phyloP scores from a whole-genome alignment of 306 rosid genomes.

The Quercus aquifolioides region DNA sequence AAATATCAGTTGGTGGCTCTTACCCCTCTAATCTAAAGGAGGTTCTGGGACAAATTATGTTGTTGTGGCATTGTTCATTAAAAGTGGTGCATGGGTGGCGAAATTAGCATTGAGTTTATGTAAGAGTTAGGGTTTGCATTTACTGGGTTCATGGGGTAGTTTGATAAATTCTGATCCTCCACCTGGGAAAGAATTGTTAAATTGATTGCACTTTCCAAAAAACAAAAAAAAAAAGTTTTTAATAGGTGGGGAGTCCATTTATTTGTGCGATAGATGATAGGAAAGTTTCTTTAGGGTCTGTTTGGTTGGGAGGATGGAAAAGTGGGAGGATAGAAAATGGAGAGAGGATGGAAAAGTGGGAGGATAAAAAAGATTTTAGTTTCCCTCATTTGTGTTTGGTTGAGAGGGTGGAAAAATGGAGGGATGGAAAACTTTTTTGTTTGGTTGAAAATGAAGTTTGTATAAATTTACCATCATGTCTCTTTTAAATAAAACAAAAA shows the following conservation, averaged over 20 bases:
- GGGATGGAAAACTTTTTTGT: too few relatives aligned
- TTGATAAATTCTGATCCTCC: not conserved
- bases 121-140: not conserved
- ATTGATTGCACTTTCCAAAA: not conserved
- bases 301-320: too few relatives aligned
- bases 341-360: too few relatives aligned
- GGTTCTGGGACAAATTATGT: not conserved
- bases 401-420: too few relatives aligned
- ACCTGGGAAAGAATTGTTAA: not conserved
- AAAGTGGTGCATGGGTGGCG: not conserved
- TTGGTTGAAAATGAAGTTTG: too few relatives aligned
- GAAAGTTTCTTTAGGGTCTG: not conserved
- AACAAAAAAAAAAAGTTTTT: too few relatives aligned
- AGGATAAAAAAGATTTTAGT: too few relatives aligned
- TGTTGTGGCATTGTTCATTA: not conserved
- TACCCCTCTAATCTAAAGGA: not conserved
- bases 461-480: too few relatives aligned
- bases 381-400: too few relatives aligned
- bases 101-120: not conserved
- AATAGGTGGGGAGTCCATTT: too few relatives aligned
- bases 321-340: too few relatives aligned
- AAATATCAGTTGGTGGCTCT: not conserved
- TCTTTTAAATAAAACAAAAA: too few relatives aligned
- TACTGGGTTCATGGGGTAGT: not conserved
- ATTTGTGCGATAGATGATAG: constrained; percentile 4